These are phyloP conservation scores for Mortierella sp. DNA, from an alignment of 371 early-diverging fungal genomes.

Conservation along the genomic window DNA sequence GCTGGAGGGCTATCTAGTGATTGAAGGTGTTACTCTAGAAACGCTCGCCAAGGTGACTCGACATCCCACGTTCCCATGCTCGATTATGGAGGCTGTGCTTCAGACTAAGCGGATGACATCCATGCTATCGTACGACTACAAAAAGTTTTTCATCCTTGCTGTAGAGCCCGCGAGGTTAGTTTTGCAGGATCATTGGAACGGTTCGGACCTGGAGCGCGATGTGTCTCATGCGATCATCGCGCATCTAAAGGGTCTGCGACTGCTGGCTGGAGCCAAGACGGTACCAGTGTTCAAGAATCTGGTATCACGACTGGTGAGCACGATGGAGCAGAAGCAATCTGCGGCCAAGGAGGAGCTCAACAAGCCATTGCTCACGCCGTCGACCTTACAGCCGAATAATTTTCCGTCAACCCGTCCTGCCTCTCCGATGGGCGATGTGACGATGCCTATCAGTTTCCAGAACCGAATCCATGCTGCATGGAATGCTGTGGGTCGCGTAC, in stretches of 20 bases:
- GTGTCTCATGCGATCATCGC: slow-evolving; percentile 36
- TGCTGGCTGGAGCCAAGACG: slow-evolving; percentile 50
- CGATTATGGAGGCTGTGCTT: slow-evolving; percentile 38
- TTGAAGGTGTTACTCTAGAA: slow-evolving; percentile 37
- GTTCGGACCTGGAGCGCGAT: slow-evolving; percentile 40
- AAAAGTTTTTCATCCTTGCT: slow-evolving; percentile 35
- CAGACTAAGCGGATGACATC: slow-evolving; percentile 43
- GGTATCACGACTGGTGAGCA: slow-evolving; percentile 20
- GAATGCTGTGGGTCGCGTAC: slow-evolving; percentile 40
- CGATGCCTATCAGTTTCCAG: background rate
- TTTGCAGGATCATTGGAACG: slow-evolving; percentile 50
- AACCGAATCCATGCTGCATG: slow-evolving; percentile 19
- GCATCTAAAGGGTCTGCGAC: slow-evolving; percentile 35
- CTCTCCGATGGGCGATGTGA: background rate
- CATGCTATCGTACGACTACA: slow-evolving; percentile 54
- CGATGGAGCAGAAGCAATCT: slow-evolving; percentile 35
- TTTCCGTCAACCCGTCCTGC: background rate
- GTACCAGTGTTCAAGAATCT: slow-evolving; percentile 45
- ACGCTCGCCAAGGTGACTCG: slow-evolving; percentile 38
- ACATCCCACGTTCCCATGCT: slow-evolving; percentile 42
- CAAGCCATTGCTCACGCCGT: slow-evolving; percentile 24
- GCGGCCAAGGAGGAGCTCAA: slow-evolving; percentile 41
- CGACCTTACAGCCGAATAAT: slow-evolving; percentile 20
- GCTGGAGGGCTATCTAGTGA: slow-evolving; percentile 46
- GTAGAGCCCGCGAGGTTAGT: slow-evolving; percentile 38